Base-by-base conservation (phyloP, 345 rosid species). In the Pugionium dolabratum region DNA sequence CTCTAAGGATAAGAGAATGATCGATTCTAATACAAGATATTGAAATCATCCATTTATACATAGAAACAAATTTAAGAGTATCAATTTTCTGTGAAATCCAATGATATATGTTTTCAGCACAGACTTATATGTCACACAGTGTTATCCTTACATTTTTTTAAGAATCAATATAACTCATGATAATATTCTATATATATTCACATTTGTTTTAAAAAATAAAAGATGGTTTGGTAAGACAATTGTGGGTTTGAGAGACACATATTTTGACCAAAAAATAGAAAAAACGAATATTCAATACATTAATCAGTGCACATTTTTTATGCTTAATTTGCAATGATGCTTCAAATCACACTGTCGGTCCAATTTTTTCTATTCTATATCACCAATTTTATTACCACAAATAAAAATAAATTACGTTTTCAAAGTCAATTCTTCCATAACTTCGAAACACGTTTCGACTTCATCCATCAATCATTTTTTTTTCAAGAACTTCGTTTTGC, bases 271-370 rank as follows among this genome's bases (percentile, higher is more conserved):
- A 39, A 43, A 45, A 55, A 34, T 18, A 3, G 25, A 40, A 33
- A 64, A 40, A 41, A 46, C 28, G 57, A 55, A 55, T 55, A 47
- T 41, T 63, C 11, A 64, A 57, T 31, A 28, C 29, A 9, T 26
- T 26, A 9, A 31, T 64, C 7, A 56, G 49, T 25, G 55, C 71
- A 72, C 71, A 72, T 72, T 72, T 58, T 72, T 48, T 5, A 51
- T 65, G 70, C 5, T 58, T 55, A 64, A 33, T 64, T 49, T 62
- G 47, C 59, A 6, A 48, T 41, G 58, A 25, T 46, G 40, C 51
- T 41, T 57, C 6, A 34, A 42, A 44, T 36, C 41, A 42, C 66
- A 65, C 76, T 62, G 76, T 58, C 71, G 76, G 61, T 58, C 66
- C 71, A 60, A 35, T 36, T 34, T 27, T 54, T n/a, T 66, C 8